phyloP scores from a whole-genome alignment of 257 asterid genomes.

The Cynanchum wilfordii region DNA sequence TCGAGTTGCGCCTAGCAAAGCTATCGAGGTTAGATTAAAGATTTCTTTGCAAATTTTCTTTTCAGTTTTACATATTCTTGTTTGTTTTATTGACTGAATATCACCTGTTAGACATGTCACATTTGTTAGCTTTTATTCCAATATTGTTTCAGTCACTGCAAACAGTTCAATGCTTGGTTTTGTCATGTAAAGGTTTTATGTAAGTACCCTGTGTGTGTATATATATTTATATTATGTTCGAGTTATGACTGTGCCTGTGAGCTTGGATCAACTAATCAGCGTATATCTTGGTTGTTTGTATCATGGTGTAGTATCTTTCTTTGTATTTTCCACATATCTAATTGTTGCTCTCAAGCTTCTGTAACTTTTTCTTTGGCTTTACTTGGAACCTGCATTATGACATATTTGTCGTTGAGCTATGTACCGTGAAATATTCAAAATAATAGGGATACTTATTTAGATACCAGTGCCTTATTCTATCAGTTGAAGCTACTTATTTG shows the following conservation, averaged over 20 bases:
- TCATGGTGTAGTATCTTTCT: neutral
- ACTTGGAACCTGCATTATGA: conserved; percentile 1
- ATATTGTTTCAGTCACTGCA: neutral
- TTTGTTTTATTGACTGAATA: neutral
- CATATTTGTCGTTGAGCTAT: neutral
- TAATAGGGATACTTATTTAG: neutral
- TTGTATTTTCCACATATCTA: neutral
- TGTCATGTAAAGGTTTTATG: neutral
- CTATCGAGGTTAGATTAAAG: conserved; percentile 62
- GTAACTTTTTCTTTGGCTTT: neutral
- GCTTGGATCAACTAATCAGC: neutral
- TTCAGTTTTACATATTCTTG: neutral
- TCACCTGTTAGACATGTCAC: neutral
- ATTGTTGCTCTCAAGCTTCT: neutral
- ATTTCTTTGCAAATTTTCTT: neutral
- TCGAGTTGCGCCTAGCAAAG: conserved; percentile 95
- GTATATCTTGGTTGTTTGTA: neutral
- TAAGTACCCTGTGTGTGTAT: neutral
- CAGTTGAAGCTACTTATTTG: neutral
- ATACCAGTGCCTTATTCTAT: neutral
- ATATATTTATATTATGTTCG: neutral
- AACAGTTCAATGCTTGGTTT: neutral
- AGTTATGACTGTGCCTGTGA: neutral
- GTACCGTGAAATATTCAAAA: neutral
- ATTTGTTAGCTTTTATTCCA: neutral